Evolutionary conservation across 2,329 filamentous ascomycete genomes (phyloP).

Genomic region (Gaeumannomyces tritici): DNA sequence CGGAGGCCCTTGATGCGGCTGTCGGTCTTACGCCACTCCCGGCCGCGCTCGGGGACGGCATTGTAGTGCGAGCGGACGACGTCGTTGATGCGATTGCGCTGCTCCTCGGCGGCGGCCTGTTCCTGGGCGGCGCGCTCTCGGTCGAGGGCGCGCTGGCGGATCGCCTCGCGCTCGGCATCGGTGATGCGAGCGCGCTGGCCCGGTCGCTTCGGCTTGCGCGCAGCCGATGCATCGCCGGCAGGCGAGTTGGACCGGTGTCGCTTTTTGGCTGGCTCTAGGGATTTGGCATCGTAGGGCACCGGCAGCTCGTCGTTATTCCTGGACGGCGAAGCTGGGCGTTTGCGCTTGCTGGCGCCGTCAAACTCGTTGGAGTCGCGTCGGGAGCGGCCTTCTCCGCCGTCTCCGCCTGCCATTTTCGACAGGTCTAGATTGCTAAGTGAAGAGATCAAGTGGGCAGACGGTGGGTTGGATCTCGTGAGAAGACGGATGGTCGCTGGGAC

Average conservation of each 20-base stretch:
- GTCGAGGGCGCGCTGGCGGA: slow-evolving; percentile 48
- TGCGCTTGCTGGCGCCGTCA: slow-evolving; percentile 46
- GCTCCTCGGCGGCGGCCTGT: slow-evolving; percentile 27
- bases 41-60: slow-evolving; percentile 81
- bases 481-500: not conserved
- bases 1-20: slow-evolving; percentile 91
- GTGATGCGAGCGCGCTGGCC: slow-evolving; percentile 57
- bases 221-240: slow-evolving; percentile 20
- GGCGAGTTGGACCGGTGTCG: slow-evolving; percentile 44
- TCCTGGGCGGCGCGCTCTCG: slow-evolving; percentile 38
- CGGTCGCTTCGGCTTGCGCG: slow-evolving; percentile 60
- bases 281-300: slow-evolving; percentile 51
- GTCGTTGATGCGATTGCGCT: slow-evolving; percentile 60
- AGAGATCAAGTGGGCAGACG: not conserved
- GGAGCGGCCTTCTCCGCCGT: slow-evolving; percentile 16
- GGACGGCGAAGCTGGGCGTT: slow-evolving; percentile 25
- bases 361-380: slow-evolving; percentile 40
- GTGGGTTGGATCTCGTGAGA: not conserved
- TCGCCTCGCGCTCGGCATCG: slow-evolving; percentile 56
- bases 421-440: slow-evolving; percentile 11
- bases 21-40: slow-evolving; percentile 90
- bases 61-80: slow-evolving; percentile 94
- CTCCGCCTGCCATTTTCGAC: slow-evolving; percentile 11
- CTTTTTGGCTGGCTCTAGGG: slow-evolving; percentile 48
- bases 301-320: slow-evolving; percentile 38